Base-by-base conservation (phyloP, 2,329 filamentous ascomycete species). In the Pseudodiploospora longispora region DNA sequence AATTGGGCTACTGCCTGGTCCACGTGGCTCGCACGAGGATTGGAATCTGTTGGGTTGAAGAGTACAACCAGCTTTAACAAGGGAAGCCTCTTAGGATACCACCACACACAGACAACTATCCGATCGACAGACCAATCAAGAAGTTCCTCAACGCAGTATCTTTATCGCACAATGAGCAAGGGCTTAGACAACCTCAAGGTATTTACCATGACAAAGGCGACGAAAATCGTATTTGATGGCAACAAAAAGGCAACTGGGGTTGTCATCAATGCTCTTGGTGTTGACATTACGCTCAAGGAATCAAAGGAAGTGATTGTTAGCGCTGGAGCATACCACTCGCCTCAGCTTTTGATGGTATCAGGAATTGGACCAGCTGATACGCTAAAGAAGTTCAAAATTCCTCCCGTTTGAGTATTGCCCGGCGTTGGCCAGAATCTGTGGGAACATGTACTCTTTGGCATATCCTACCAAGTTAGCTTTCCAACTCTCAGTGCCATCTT, bases 371-470 rank as follows among this genome's bases (percentile, higher is more conserved):
- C 69, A 1, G 59, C 57, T 1, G 55, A 59, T 1, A 65, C 70
- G 19, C 62, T 78, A 2, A 42, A 63, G 4, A 54, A 60, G 12
- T 63, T 70, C 42, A 55, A 66, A 10, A 77, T 78, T 33, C 55
- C 63, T 0, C 51, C 72, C 1, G 47, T 77, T 2, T 19, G 2
- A 19, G 3, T 19, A 19, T 19, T 19, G 19, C 74, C 75, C 0
- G 78, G 75, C 30, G 76, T 83, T 4, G 78, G 78, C 30, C 69
- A 64, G 32, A 80, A 80, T 58, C 62, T 82, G 5, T 69, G 78
- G 55, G 76, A 82, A 50, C 74, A 74, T 39, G 72, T 72, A 50
- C 73, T 54, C 34, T 32, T 51, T 19, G 32, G 32, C 34, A 39
- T 7, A 47, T 55, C 5, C 59, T 72, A 27, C 58, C 64, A 19